Base-by-base conservation (phyloP, 129 eudicot species). In the Centaurea solstitialis region DNA sequence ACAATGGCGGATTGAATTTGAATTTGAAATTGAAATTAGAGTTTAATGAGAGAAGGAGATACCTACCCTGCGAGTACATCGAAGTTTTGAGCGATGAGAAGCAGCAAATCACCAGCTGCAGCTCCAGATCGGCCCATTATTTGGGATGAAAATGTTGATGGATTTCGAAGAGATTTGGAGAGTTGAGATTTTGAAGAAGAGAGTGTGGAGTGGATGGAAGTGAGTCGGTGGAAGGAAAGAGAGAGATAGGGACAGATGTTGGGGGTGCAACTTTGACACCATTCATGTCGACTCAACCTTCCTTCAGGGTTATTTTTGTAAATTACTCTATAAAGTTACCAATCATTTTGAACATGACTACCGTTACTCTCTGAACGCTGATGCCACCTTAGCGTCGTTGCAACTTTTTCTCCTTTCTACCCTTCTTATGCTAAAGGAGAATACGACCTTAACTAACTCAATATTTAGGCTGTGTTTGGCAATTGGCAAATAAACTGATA, bases 61-160 rank as follows among this genome's bases (percentile, higher is more conserved):
- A 30, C 5, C 50, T 83, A 94, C 99, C 99, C 97, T 20, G 97
- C 99, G 78, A 94, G 91, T 85, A 94, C 81, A 76, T 94, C 97
- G 47, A 94, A 81, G 79, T 94, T 94, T 68, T 82, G 80, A 83
- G 80, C 83, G 10, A 94, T 50, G 38, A 94, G 88, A 53, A 90
- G 92, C 68, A 92, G 85, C 74, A 92, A 88, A 79, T 80, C 90
- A 33, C 82, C 88, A 77, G 82, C 91, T 11, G 91, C 91, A 85
- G 88, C 88, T 88, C 97, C 88, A 92, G 85, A 76, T 76, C 65
- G 77, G 28, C 86, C 82, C 82, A 80, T 73, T 43, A 80, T 73
- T 43, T 47, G 23, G 10, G 1, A 47, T 9, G 1, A 12, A 67
- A 45, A 23, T 6, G 65, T 0, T 47, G 22, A 10, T 65, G 15